Evolutionary conservation across 176 grass and related monocot genomes (phyloP).

Genomic region (Rhipidocladum racemiflorum): DNA sequence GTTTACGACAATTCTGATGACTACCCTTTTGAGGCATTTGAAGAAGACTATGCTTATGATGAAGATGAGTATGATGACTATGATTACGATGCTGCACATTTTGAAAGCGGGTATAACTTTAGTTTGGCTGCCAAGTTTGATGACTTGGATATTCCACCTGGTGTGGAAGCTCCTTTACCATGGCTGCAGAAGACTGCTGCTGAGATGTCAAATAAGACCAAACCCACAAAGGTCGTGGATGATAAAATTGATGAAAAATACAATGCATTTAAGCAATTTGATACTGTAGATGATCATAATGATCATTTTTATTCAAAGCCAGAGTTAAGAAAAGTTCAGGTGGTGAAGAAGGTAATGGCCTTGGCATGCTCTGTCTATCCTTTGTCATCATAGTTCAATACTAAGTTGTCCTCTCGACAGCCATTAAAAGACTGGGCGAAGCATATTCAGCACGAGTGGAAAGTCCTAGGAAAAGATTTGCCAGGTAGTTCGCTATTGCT

Average conservation of each 20-base stretch:
- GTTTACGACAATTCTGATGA: conserved; percentile 46
- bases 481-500: conserved; percentile 49
- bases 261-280: conserved; percentile 70
- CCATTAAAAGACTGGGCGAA: conserved; percentile 77
- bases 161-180: conserved; percentile 40
- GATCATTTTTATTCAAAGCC: conserved; percentile 66
- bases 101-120: conserved; percentile 54
- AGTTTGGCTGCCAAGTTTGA: conserved; percentile 66
- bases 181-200: conserved; percentile 49
- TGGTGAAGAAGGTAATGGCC: conserved; percentile 43
- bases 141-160: conserved; percentile 53
- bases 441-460: conserved; percentile 79
- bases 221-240: conserved; percentile 35
- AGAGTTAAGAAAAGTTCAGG: conserved; percentile 34
- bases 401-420: conserved; percentile 43
- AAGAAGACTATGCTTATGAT: conserved; percentile 63
- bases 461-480: conserved; percentile 74
- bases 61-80: conserved; percentile 61
- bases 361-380: not conserved
- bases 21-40: conserved; percentile 39
- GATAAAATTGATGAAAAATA: conserved; percentile 70
- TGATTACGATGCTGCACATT: conserved; percentile 33
- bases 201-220: conserved; percentile 30
- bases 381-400: not conserved
- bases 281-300: conserved; percentile 60